Evolutionary conservation across 208 protist genomes (phyloP), one percentile per base, ranked within the genome.

Genomic region (Trypanosomatidae sp.): DNA sequence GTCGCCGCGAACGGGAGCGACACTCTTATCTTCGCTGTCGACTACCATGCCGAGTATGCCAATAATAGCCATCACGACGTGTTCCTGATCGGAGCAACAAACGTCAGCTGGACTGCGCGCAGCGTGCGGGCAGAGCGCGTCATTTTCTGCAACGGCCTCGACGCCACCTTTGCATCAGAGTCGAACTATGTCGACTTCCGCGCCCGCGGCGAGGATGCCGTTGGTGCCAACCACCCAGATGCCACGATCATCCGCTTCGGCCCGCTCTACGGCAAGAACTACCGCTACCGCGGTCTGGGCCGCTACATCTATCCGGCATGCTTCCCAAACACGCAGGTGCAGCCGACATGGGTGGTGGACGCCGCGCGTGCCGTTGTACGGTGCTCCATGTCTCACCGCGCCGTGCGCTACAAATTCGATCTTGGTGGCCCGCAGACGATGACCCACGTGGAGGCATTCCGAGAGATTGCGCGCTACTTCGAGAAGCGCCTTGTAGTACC

Each of bases 41-140:
- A 94, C 83, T 96, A 91, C 75, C 88, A 93, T 82, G 80, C 81
- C 69, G 91, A 98, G 81, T 96, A 98, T 75, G 91, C 91, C 22
- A 96, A 98, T 73, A 96, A 98, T 76, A 96, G 91, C 79, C 94
- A 98, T 76, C 87, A 93, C 78, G 94, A 98, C 76, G 91, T 98
- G 10, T 96, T 95, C 73, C 77, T 98, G 7, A 95, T 85, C 44
- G 94, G 94, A 13, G 83, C 87, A 36, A 95, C 89, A 39, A 96
- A 98, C 77, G 89, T 98, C 25, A 95, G 90, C 77, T 98, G 92
- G 90, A 94, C 91, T 47, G 91, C 94, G 22, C 94, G 94, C 67
- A 94, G 90, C 68, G 91, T 96, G 36, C 88, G 91, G 33, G 92
- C 92, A 66, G 91, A 98, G 74, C 86, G 92, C 12, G 91, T 96